Evolutionary conservation across 192 early-diverging fungal species (phyloP).

Genomic region (Diversispora eburnea): DNA sequence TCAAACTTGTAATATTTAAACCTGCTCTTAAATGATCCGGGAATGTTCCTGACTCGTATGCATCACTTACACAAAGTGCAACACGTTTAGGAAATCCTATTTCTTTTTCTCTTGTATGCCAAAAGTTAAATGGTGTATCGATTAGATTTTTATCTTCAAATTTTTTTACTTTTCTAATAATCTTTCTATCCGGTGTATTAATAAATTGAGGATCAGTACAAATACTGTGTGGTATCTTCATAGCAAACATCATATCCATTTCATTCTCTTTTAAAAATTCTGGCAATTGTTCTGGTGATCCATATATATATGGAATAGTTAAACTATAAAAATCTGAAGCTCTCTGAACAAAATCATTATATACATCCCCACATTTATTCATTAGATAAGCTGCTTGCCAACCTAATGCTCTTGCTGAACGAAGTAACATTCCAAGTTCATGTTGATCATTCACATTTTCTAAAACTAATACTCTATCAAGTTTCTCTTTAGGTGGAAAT

Average conservation of each 20-base stretch:
- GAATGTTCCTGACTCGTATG: not conserved
- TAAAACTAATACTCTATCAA: slow-evolving; percentile 30
- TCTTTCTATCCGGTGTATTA: not conserved
- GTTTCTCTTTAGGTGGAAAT: slow-evolving; percentile 11
- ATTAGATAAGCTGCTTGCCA: slow-evolving; percentile 25
- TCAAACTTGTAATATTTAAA: not conserved
- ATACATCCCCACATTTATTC: slow-evolving; percentile 31
- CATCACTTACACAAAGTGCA: not conserved
- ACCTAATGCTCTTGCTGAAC: slow-evolving; percentile 36
- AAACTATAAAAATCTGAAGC: slow-evolving; percentile 31
- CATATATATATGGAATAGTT: slow-evolving; percentile 27
- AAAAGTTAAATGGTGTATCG: too few species aligned
- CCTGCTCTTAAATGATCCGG: not conserved
- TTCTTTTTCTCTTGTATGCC: too few species aligned
- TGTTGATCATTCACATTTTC: slow-evolving; percentile 36
- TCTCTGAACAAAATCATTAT: slow-evolving; percentile 35
- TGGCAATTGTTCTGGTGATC: not conserved
- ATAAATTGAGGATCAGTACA: not conserved
- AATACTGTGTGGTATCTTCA: slow-evolving; percentile 21
- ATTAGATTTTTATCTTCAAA: too few species aligned
- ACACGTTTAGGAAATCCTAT: not conserved
- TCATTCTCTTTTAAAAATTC: slow-evolving; percentile 18
- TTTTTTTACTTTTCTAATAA: not conserved
- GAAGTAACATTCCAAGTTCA: slow-evolving; percentile 35
- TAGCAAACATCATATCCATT: slow-evolving; percentile 37